phyloP scores from a whole-genome alignment of 352 stramenopile species.

The Phytophthora sp. region DNA sequence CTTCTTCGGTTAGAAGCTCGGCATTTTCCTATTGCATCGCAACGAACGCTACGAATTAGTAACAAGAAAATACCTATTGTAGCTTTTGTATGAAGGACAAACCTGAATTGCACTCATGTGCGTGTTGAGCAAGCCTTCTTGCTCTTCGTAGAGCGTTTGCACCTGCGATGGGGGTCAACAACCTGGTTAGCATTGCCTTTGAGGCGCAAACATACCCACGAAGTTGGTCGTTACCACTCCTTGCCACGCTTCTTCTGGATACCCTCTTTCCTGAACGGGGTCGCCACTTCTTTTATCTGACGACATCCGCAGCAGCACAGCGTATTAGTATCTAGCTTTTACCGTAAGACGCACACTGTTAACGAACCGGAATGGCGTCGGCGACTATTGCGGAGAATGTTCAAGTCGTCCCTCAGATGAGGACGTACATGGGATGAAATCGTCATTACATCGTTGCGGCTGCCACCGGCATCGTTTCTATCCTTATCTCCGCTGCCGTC shows the following conservation, averaged over 20 bases:
- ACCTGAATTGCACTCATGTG: constrained; percentile 97
- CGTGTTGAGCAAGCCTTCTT: constrained; percentile 95
- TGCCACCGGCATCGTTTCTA: background rate
- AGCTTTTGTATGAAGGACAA: background rate
- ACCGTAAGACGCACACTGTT: background rate
- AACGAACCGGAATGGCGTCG: constrained; percentile 59
- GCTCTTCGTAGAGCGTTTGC: constrained; percentile 95
- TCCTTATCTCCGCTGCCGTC: constrained; percentile 32
- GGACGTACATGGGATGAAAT: constrained; percentile 30
- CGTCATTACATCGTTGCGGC: constrained; percentile 27
- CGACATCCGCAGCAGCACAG: constrained; percentile 4
- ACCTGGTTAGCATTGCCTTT: background rate
- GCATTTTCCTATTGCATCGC: constrained; percentile 91
- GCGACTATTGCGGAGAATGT: constrained; percentile 56
- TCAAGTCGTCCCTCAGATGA: constrained; percentile 65
- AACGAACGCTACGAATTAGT: background rate
- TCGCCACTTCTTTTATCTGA: constrained; percentile 30
- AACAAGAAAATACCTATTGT: background rate
- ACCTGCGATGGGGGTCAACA: constrained; percentile 44
- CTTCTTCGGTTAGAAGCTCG: constrained; percentile 97
- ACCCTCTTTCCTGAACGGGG: constrained; percentile 38
- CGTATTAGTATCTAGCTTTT: background rate
- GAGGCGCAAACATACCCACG: background rate
- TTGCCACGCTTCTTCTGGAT: constrained; percentile 66
- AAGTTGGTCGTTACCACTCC: constrained; percentile 53